These are phyloP conservation scores for Craspedostauros australis DNA, from an alignment of 108 stramenopile species.

Conservation along the genomic window DNA sequence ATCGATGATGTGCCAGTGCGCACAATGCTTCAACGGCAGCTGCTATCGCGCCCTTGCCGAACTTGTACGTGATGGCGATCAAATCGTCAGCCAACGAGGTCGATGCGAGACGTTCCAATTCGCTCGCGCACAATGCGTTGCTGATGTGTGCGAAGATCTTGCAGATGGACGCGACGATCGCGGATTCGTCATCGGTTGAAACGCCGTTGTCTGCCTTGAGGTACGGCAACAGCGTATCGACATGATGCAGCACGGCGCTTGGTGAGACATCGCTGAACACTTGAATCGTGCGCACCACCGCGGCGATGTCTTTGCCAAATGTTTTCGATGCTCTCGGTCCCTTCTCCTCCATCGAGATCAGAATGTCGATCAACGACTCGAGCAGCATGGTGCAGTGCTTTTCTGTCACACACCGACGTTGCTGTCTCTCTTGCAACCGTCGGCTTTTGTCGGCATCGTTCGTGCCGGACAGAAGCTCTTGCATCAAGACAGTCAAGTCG, in stretches of 20 bases:
- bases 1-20: slow-evolving; percentile 47
- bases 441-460: slow-evolving; percentile 70
- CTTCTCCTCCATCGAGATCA: slow-evolving; percentile 78
- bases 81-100: slow-evolving; percentile 60
- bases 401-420: slow-evolving; percentile 39
- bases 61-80: slow-evolving; percentile 58
- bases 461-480: slow-evolving; percentile 67
- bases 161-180: slow-evolving; percentile 59
- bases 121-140: slow-evolving; percentile 33
- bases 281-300: slow-evolving; percentile 67
- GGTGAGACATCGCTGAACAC: slow-evolving; percentile 80
- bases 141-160: slow-evolving; percentile 45
- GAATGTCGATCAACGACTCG: slow-evolving; percentile 63
- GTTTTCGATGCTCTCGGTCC: too few species aligned
- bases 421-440: slow-evolving; percentile 51
- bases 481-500: slow-evolving; percentile 61
- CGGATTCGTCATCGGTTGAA: slow-evolving; percentile 42
- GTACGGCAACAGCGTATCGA: slow-evolving; percentile 85
- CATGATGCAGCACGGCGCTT: slow-evolving; percentile 56
- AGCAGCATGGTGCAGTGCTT: slow-evolving; percentile 63
- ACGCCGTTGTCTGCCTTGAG: slow-evolving; percentile 88
- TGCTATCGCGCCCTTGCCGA: slow-evolving; percentile 47
- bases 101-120: slow-evolving; percentile 35
- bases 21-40: slow-evolving; percentile 64
- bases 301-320: slow-evolving; percentile 77